Evolutionary conservation across 495 filamentous ascomycete species (phyloP), one percentile per base, ranked within the genome.

Genomic region (Jackrogersella multiformis): DNA sequence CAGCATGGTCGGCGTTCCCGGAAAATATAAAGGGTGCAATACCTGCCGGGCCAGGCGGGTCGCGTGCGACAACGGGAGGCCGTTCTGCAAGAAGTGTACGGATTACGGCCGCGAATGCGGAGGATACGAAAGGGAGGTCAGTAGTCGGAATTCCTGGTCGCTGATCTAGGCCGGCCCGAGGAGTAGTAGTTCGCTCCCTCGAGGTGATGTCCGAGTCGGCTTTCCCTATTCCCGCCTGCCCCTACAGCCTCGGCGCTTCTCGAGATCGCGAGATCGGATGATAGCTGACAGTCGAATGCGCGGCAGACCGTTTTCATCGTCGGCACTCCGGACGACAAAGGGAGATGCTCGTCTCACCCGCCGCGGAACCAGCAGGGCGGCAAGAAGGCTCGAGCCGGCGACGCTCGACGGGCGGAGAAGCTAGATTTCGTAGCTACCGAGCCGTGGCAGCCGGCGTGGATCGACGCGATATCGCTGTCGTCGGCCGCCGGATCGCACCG

Each of bases 81-180:
- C 87, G 4, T 82, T 82, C 52, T 89, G 87, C 70, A 81, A 82
- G 61, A 88, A 88, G 61, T 89, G 87, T 73, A 80, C 81, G 45
- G 85, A 88, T 80, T 84, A 85, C 73, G 84, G 84, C 56, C 83
- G 88, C 60, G 80, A 86, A 73, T 89, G 87, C 69, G 76, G 83
- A 51, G 87, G 87, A 39, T 89, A 89, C 71, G 84, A 88, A 74
- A 76, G 81, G 45, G 80, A 82, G 67, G 67, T 70, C 18, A 70
- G 67, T 70, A 66, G 16, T 28, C n/a, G 20, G 34, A 56, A 7
- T 53, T 32, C 56, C 26, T 49, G 21, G n/a, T 60, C 18, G 18
- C 12, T 18, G 24, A 36, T 13, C 49, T 9, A 23, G 28, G 38
- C 34, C 38, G 53, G 16, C 34, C 15, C 18, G 4, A 12, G 20